These are phyloP conservation scores for Zostera marina DNA, from an alignment of 116 monocot genomes.

Conservation along the genomic window DNA sequence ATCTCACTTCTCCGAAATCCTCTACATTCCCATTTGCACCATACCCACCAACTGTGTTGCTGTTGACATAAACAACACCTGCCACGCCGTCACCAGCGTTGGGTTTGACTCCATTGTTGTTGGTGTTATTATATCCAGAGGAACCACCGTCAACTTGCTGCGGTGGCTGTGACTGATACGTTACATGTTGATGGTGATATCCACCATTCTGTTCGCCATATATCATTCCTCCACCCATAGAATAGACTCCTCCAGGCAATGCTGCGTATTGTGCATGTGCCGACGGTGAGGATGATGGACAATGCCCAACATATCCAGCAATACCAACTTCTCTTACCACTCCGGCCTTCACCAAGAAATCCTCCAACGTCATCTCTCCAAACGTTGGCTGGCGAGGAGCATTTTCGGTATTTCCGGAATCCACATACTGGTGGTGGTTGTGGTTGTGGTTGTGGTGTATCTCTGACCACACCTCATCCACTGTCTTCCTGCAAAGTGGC, in stretches of 20 bases:
- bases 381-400: constrained; percentile 32
- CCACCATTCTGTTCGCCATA: constrained; percentile 3
- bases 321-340: constrained; percentile 34
- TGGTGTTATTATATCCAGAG: constrained; percentile 6
- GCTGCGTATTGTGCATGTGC: neutral
- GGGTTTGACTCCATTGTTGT: constrained; percentile 10
- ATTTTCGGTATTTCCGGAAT: neutral
- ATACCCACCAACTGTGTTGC: neutral
- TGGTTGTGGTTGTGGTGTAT: constrained; percentile 11
- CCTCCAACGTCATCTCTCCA: constrained; percentile 85
- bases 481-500: constrained; percentile 52
- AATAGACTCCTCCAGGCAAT: neutral
- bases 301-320: neutral
- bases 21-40: constrained; percentile 3
- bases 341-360: constrained; percentile 65
- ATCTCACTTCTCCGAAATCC: constrained; percentile 3
- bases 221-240: neutral
- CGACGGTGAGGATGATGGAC: neutral
- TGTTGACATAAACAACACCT: too few species aligned
- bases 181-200: neutral
- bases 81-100: neutral
- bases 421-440: neutral
- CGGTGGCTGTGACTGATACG: neutral
- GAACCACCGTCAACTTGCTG: neutral
- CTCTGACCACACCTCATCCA: constrained; percentile 78